Evolutionary conservation across 2,329 filamentous ascomycete genomes (phyloP).

Genomic region (Curvularia spicifera): DNA sequence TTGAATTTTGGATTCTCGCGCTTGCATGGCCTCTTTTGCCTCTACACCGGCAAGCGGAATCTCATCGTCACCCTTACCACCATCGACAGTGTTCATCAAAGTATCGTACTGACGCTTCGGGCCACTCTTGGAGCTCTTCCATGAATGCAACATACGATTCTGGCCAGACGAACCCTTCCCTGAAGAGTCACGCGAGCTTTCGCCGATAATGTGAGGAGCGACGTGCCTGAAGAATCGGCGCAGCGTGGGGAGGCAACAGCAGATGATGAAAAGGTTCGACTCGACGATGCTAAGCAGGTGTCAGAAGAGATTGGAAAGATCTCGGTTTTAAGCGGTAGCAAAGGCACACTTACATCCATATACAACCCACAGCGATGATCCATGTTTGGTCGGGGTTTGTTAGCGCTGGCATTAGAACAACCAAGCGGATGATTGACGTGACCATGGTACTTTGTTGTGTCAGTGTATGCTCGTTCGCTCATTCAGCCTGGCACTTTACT

Average conservation of each 20-base stretch:
- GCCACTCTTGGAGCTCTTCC: slow-evolving; percentile 13
- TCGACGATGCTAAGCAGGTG: slow-evolving; percentile 44
- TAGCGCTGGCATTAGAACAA: slow-evolving; percentile 23
- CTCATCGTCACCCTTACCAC: slow-evolving; percentile 10
- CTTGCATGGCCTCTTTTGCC: not conserved
- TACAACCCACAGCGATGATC: slow-evolving; percentile 18
- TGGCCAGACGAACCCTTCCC: slow-evolving; percentile 12
- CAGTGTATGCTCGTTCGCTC: not conserved
- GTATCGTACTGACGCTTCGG: slow-evolving; percentile 24
- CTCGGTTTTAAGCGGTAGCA: not conserved
- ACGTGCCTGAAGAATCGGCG: slow-evolving; percentile 52
- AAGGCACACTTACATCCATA: slow-evolving; percentile 22
- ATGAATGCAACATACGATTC: slow-evolving; percentile 16
- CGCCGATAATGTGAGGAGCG: slow-evolving; percentile 35
- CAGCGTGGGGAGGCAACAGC: slow-evolving; percentile 52
- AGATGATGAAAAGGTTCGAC: slow-evolving; percentile 52
- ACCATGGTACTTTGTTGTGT: slow-evolving; percentile 21
- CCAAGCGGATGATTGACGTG: slow-evolving; percentile 22
- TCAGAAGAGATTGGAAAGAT: not conserved
- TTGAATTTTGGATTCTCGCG: slow-evolving; percentile 6
- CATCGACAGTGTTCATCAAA: slow-evolving; percentile 25
- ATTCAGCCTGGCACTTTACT: not conserved
- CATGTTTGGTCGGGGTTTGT: slow-evolving; percentile 24
- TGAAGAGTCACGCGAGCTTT: slow-evolving; percentile 7
- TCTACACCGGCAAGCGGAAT: slow-evolving; percentile 14